Base-by-base conservation (phyloP, 768 basidiomycete genomes). In the Suillus subaureus region DNA sequence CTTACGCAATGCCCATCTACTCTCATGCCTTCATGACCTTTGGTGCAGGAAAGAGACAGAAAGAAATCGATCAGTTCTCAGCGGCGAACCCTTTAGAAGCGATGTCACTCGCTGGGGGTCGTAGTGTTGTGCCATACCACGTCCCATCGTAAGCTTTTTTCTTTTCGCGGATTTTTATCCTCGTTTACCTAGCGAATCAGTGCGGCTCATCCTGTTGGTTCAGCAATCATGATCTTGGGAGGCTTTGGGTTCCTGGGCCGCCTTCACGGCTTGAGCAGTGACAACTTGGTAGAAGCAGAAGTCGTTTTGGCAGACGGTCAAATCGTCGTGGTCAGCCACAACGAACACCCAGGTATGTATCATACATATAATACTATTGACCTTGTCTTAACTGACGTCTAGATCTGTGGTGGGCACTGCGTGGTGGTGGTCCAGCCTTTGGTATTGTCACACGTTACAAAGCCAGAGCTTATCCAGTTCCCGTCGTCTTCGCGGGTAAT, bases 391-490 rank as follows among this genome's bases (percentile, higher is more conserved):
- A 62, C 54, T 67, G 4, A 71, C 15, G 1, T 58, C 43, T 64
- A 94, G 94, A 94, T 72, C 81, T 96, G 15, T 94, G 90, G 89
- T 96, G 93, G 93, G 94, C 89, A 12, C 75, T 94, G 54, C 87
- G 93, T 61, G 94, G 93, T 7, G 92, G 91, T 15, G 96, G 96
- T 0, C 84, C 94, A 0, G 85, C 88, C 11, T 83, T 97, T 42
- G 94, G 95, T 12, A 84, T 98, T 61, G 91, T 88, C 23, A 96
- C 92, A 16, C 87, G 94, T n/a, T 96, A 94, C 79, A 92, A 93
- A 71, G 92, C 90, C 8, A 90, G 86, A 72, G 96, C 95, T 26
- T 96, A 85, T 77, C 94, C 94, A 2, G 87, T 97, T 12, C 94
- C 94, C 11, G 88, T 93, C 8, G 94, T 96, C 4, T 96, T 94